Percentiles rank a stretch among this genome's conserved stretches.
Conservation (phyloP, 345 rosid species). For the Corymbia maculata region DNA sequence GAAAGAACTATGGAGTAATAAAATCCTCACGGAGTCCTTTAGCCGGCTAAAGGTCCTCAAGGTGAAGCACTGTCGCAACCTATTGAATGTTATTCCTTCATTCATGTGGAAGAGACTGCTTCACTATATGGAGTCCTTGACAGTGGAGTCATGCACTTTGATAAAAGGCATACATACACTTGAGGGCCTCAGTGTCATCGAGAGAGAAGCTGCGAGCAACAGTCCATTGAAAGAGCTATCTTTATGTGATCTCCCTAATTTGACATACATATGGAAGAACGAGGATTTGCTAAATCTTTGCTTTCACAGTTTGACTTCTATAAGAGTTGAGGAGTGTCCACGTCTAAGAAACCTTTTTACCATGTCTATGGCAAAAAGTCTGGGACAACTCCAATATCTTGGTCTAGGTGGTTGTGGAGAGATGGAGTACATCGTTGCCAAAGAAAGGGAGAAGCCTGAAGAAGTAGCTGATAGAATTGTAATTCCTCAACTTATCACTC, state of each 20-base stretch:
- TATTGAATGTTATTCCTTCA: background rate
- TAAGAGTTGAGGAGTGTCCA: background rate
- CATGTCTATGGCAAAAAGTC: background rate
- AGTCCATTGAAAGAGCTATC: too few species aligned
- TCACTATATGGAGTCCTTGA: background rate
- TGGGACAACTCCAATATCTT: background rate
- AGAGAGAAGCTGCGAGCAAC: too few species aligned
- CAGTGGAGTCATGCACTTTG: background rate
- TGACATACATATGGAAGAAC: too few species aligned
- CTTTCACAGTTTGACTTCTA: too few species aligned
- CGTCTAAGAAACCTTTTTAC: background rate
- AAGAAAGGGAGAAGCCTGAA: background rate
- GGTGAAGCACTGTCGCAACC: background rate
- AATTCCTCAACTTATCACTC: background rate
- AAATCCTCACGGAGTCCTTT: background rate
- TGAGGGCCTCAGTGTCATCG: too few species aligned
- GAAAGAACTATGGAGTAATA: fast-evolving
- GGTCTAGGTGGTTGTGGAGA: background rate
- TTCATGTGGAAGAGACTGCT: background rate
- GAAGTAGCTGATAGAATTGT: fast-evolving
- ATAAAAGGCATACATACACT: too few species aligned
- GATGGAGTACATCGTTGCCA: background rate
- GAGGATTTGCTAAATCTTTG: too few species aligned
- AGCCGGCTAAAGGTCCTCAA: background rate
- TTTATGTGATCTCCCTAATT: too few species aligned